Evolutionary conservation across 106 monocot species (phyloP).

Genomic region (Dendrobium nobile): DNA sequence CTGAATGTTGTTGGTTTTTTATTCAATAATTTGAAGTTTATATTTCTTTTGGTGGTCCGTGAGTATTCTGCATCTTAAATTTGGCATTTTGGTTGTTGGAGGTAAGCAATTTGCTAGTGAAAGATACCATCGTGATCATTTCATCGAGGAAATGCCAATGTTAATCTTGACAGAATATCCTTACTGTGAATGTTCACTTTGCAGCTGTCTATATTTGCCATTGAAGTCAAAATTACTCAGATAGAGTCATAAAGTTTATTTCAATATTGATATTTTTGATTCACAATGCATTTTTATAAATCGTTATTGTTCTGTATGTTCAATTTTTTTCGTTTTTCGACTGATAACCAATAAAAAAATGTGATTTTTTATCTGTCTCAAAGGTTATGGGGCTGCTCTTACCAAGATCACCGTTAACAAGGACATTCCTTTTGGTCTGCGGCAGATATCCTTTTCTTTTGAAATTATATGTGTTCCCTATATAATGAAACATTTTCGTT

Average conservation of each 20-base stretch:
- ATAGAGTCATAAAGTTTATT: background rate
- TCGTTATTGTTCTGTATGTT: no score
- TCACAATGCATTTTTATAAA: background rate
- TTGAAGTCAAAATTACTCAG: background rate
- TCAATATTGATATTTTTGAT: background rate
- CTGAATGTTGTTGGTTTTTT: background rate
- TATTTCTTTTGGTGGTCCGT: background rate
- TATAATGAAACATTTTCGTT: background rate
- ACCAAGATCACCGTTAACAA: conserved; percentile 63
- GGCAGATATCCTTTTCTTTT: conserved; percentile 84
- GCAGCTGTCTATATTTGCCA: background rate
- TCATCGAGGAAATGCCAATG: background rate
- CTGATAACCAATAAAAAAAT: background rate
- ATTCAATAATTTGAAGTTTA: background rate
- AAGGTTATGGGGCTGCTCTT: conserved; percentile 87
- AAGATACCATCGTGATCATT: background rate
- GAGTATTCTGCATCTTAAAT: no score
- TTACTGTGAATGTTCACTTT: background rate
- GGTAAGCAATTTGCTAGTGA: no score
- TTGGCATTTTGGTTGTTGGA: no score
- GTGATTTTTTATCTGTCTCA: background rate
- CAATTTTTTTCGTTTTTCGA: background rate
- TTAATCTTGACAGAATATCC: background rate
- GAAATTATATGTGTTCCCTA: background rate
- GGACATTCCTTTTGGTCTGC: conserved; percentile 72